Conservation (phyloP, 2,329 filamentous ascomycete genomes). For the Venturia effusa region DNA sequence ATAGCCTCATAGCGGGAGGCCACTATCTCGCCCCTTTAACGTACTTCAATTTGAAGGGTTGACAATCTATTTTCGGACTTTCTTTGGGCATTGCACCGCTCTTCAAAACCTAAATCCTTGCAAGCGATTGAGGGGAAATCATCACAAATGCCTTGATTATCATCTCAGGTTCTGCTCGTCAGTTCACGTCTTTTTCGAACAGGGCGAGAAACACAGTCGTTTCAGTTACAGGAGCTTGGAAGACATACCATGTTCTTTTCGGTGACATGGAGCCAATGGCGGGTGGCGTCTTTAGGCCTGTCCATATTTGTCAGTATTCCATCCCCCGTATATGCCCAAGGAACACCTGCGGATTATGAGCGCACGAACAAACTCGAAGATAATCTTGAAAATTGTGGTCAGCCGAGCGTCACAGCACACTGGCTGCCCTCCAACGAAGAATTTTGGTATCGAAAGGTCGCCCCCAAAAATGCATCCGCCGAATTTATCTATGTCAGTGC, state of each 20-base stretch:
- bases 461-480: constrained; percentile 4
- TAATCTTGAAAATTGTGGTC: not conserved
- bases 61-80: not conserved
- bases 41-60: not conserved
- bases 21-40: too few species aligned
- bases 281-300: not conserved
- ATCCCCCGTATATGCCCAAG: not conserved
- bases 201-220: not conserved
- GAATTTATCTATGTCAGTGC: constrained; percentile 15
- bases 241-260: not conserved
- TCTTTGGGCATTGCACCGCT: not conserved
- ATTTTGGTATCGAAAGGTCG: constrained; percentile 14
- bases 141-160: not conserved
- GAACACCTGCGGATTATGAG: not conserved
- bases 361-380: not conserved
- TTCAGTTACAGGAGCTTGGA: not conserved
- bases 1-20: not conserved
- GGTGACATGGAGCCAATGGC: not conserved
- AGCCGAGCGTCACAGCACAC: constrained; percentile 11
- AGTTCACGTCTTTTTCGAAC: too few species aligned
- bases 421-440: constrained; percentile 12
- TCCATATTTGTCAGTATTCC: not conserved
- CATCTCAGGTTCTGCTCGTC: too few species aligned
- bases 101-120: not conserved
- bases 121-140: not conserved